Conservation (phyloP, 2,329 filamentous ascomycete genomes). For the Ilyonectria mors-panacis region DNA sequence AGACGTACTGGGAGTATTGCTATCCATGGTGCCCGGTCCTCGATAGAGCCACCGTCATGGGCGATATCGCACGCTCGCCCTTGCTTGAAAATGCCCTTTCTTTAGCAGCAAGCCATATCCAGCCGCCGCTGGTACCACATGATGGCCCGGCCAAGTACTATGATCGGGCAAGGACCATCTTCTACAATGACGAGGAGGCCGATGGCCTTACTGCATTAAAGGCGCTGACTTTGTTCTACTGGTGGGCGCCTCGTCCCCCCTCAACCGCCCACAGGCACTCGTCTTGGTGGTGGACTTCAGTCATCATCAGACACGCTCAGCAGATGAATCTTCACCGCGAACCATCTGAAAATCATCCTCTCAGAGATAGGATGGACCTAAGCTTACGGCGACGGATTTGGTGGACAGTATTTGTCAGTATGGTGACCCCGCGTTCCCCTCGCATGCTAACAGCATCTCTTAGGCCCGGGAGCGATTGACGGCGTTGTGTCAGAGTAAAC, state of each 20-base stretch:
- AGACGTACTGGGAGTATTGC: constrained; percentile 60
- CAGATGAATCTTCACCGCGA: constrained; percentile 61
- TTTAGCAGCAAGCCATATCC: constrained; percentile 57
- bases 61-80: constrained; percentile 52
- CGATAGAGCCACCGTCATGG: constrained; percentile 49
- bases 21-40: constrained; percentile 61
- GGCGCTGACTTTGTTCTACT: constrained; percentile 59
- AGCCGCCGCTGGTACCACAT: constrained; percentile 58
- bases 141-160: constrained; percentile 57
- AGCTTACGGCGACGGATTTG: constrained; percentile 36
- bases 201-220: constrained; percentile 55
- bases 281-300: constrained; percentile 63
- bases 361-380: constrained; percentile 30
- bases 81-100: constrained; percentile 57
- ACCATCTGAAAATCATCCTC: constrained; percentile 43
- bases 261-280: constrained; percentile 56
- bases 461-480: constrained; percentile 49
- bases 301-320: constrained; percentile 60
- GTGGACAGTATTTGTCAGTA: constrained; percentile 43
- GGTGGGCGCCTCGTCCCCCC: constrained; percentile 59
- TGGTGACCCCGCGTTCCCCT: not conserved
- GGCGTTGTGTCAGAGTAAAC: constrained; percentile 59
- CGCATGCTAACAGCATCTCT: constrained; percentile 37
- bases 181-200: constrained; percentile 58
- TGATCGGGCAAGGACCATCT: constrained; percentile 55